Base-by-base conservation (phyloP, 352 stramenopile species). In the Halophytophthora polymorphica region DNA sequence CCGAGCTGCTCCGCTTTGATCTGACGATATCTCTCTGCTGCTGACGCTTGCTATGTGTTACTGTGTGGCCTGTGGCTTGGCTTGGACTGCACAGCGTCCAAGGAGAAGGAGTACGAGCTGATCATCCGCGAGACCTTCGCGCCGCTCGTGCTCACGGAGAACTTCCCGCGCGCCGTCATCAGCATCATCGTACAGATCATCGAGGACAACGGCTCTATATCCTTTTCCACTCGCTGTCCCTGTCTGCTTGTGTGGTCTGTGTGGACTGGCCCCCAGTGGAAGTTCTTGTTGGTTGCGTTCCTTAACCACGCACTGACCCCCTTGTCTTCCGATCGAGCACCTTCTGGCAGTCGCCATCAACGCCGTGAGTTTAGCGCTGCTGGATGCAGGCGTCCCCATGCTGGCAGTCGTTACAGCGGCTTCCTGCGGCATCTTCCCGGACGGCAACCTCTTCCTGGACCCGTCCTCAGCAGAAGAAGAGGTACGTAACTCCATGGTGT, bases 131-230 rank as follows among this genome's bases (percentile, higher is more conserved):
- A 88, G 53, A 90, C 81, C 18, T 93, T 91, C 53, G 70, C 79
- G 51, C 73, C 80, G 17, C 58, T 90, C 21, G 61, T 93, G 41
- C 40, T 89, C 35, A 70, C 68, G 14, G 74, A 90, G 38, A 83
- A 63, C n/a, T 93, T 77, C 61, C 77, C 83, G 36, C 80, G 83
- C 47, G 79, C 83, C n/a, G 69, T 93, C 36, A 90, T 93, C 67
- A 89, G 78, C 64, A 83, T 93, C 58, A 75, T 90, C 25, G 79
- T 93, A 25, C 83, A 93, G 74, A 79, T 93, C 36, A 75, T 93
- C 47, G 78, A 93, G 53, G 78, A 91, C 65, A 76, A 88, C 56
- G 83, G 83, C 40, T 89, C 83, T 35, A 77, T 85, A 79, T 79
- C 71, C 61, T n/a, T 79, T 53, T 66, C 44, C 22, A 66, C 40